Evolutionary conservation across 148 eudicot species (phyloP).

Genomic region (Camellia sinensis): DNA sequence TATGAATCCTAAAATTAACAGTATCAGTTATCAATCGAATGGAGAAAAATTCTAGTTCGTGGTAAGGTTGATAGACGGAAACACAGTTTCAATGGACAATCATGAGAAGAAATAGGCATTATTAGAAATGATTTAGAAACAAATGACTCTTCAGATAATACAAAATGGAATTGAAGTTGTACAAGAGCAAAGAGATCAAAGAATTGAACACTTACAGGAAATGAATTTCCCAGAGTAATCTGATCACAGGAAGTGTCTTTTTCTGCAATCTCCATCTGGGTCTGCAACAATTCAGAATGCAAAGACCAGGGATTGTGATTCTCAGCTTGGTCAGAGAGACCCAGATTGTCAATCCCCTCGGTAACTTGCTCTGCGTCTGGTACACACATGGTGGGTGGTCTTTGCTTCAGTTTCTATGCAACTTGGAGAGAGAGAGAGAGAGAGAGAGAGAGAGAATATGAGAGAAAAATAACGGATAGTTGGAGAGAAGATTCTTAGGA

Average conservation of each 20-base stretch:
- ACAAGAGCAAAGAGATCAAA: neutral
- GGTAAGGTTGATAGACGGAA: neutral
- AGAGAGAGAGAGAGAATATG: neutral
- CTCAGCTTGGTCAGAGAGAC: neutral
- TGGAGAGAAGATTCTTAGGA: neutral
- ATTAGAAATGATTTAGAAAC: neutral
- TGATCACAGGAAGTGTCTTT: conserved; percentile 13
- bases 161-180: neutral
- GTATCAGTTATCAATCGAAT: no score
- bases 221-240: conserved; percentile 20
- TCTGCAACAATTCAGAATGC: conserved; percentile 22
- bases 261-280: conserved; percentile 39
- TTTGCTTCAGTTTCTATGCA: conserved; percentile 20
- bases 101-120: neutral
- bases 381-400: conserved; percentile 37
- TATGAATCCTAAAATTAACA: no score
- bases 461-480: neutral
- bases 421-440: conserved; percentile 1
- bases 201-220: conserved; percentile 38
- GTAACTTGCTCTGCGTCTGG: conserved; percentile 48
- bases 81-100: neutral
- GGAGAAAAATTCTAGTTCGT: neutral
- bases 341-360: conserved; percentile 31
- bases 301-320: conserved; percentile 17
- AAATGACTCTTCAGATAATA: neutral